These are phyloP conservation scores for Staphylotrichum longicolle DNA, from an alignment of 495 filamentous ascomycete species.

Conservation along the genomic window DNA sequence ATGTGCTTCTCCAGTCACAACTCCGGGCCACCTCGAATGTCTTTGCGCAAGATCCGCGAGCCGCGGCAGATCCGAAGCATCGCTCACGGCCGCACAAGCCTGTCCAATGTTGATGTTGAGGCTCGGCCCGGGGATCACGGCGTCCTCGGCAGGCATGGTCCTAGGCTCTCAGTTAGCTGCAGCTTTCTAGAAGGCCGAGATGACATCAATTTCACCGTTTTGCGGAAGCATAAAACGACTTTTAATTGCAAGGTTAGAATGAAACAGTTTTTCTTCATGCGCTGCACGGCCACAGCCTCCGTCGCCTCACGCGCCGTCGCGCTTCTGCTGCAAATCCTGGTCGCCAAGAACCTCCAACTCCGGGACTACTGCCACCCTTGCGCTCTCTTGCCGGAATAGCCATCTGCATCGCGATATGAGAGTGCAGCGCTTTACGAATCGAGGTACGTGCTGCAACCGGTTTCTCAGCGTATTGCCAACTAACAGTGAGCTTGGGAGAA, in stretches of 20 bases:
- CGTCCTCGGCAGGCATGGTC: constrained; percentile 5
- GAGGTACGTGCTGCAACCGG: background rate
- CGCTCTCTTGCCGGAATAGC: background rate
- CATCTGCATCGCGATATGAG: background rate
- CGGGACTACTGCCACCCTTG: background rate
- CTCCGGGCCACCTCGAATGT: too few species aligned
- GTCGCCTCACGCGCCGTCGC: constrained; percentile 21
- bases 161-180: constrained; percentile 42
- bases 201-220: constrained; percentile 39
- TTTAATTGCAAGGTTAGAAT: constrained; percentile 51
- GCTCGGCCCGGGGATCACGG: constrained; percentile 15
- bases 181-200: constrained; percentile 47
- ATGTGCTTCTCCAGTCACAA: background rate
- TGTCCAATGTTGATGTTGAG: background rate
- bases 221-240: constrained; percentile 45
- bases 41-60: too few species aligned
- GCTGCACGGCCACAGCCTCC: constrained; percentile 32
- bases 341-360: constrained; percentile 28
- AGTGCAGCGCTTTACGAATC: too few species aligned
- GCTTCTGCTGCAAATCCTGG: constrained; percentile 12
- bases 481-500: background rate
- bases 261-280: constrained; percentile 52
- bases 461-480: background rate
- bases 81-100: too few species aligned
- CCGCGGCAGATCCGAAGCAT: too few species aligned